phyloP scores from a whole-genome alignment of 2,329 filamentous ascomycete genomes.

The Didymella exigua region DNA sequence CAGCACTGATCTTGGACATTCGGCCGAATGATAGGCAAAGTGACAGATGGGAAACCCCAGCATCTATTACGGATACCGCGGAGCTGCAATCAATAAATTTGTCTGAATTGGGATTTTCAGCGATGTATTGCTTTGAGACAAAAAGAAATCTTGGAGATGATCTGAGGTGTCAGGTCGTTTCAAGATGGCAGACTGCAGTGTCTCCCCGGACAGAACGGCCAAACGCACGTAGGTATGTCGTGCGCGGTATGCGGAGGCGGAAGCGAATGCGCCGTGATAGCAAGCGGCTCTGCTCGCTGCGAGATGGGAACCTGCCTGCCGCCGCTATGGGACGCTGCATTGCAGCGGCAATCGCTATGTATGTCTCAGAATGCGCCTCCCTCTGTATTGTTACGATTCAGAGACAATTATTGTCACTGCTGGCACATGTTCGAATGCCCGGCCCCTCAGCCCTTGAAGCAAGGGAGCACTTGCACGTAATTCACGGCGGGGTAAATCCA shows the following conservation, averaged over 20 bases:
- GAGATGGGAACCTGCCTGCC: constrained; percentile 31
- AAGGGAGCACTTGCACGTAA: constrained; percentile 18
- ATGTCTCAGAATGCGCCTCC: constrained; percentile 12
- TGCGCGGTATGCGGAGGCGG: constrained; percentile 41
- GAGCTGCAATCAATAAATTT: not conserved
- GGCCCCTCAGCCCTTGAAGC: constrained; percentile 4
- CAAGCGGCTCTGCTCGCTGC: constrained; percentile 38
- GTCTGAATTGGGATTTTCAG: not conserved
- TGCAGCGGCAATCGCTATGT: constrained; percentile 26
- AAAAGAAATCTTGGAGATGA: constrained; percentile 8
- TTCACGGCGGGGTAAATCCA: constrained; percentile 32
- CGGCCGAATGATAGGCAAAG: not conserved
- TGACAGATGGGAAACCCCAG: not conserved
- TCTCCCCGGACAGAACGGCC: constrained; percentile 33
- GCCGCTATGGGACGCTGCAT: constrained; percentile 36
- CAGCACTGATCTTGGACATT: not conserved
- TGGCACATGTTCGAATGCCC: constrained; percentile 11
- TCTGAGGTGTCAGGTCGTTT: constrained; percentile 28
- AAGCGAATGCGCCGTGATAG: constrained; percentile 34
- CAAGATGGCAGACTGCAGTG: constrained; percentile 37
- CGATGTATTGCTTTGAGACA: not conserved
- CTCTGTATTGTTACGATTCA: constrained; percentile 8
- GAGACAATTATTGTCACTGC: constrained; percentile 10
- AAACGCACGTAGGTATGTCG: constrained; percentile 46
- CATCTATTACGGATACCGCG: not conserved